Evolutionary conservation across 495 filamentous ascomycete species (phyloP), one percentile per base, ranked within the genome.

Genomic region (Trichoderma virens): DNA sequence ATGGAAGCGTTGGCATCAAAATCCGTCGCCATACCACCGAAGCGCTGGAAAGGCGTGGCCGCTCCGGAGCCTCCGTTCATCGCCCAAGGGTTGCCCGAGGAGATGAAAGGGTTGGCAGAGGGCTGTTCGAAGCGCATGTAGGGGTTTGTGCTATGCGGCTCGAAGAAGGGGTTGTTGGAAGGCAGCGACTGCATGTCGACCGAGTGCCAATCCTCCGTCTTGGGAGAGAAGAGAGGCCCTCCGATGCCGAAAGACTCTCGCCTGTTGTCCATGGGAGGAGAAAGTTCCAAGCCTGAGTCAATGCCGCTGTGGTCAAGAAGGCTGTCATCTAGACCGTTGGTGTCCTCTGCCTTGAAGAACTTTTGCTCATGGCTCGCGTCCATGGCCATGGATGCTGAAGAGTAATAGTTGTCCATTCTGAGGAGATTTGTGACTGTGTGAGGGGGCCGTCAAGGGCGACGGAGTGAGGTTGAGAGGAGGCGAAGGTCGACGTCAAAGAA

Each of bases 301-400:
- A 80, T 83, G 67, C 70, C 76, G 71, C 77, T 82, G 67, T 79
- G 80, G 73, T 92, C 90, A 66, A 93, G 83, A 72, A 93, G 93
- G 78, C 89, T 88, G 54, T 93, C 89, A 76, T 95, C 91, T 67
- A 95, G 79, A 74, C 92, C 88, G 73, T 84, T 83, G 71, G 91
- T 83, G 71, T 91, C 89, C 76, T 93, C 90, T 65, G 93, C 90
- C 67, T 92, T 89, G 66, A 88, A 83, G 78, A 80, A 87, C 67
- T 84, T 82, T 61, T 83, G 79, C 64, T 78, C 72, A 66, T 81
- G 75, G 68, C 67, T 81, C 62, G 86, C 82, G 70, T 89, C 85
- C 74, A 89, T 78, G 38, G 85, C 23, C 51, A 56, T 28, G 18
- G 51, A 14, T 18, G 51, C 51, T 56, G 51, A 56, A 56, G 23